Percentiles rank a stretch among this genome's conserved stretches.
phyloP scores from a whole-genome alignment of 2,329 filamentous ascomycete genomes.

The Endocalyx cinctus region DNA sequence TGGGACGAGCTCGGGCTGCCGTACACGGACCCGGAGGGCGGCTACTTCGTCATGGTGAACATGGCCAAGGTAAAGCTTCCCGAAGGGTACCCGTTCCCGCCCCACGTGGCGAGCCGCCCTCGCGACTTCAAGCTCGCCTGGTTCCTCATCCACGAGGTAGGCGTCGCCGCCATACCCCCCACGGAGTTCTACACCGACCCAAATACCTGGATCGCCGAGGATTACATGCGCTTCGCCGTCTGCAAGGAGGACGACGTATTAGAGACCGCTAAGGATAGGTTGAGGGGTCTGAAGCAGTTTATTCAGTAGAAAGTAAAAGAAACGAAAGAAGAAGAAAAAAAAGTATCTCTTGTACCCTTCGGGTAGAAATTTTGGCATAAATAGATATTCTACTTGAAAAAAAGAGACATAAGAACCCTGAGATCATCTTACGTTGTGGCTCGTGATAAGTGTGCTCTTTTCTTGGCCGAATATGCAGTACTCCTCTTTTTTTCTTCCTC shows the following conservation, averaged over 20 bases:
- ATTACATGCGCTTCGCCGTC: constrained; percentile 92
- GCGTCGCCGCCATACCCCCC: constrained; percentile 91
- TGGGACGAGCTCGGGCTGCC: constrained; percentile 72
- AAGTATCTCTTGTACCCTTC: no score
- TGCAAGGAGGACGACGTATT: constrained; percentile 90
- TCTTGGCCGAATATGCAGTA: no score
- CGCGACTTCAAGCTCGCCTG: constrained; percentile 92
- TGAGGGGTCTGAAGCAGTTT: constrained; percentile 69
- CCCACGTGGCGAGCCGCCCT: constrained; percentile 79
- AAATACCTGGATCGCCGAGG: constrained; percentile 81
- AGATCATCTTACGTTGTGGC: no score
- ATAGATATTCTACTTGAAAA: no score
- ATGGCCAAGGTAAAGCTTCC: constrained; percentile 83
- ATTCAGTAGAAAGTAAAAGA: no score
- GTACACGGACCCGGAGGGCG: constrained; percentile 90
- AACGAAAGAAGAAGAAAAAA: no score
- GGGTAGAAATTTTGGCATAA: no score
- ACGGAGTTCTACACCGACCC: constrained; percentile 92
- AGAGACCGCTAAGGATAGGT: constrained; percentile 70
- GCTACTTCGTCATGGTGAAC: constrained; percentile 96
- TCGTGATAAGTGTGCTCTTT: no score
- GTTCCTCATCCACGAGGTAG: constrained; percentile 96
- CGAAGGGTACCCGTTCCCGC: constrained; percentile 78
- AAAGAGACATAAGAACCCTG: no score
- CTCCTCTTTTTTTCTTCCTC: no score